Evolutionary conservation across 768 basidiomycete species (phyloP), one percentile per base, ranked within the genome.

Genomic region (Rhodosporidiobolus sp.): DNA sequence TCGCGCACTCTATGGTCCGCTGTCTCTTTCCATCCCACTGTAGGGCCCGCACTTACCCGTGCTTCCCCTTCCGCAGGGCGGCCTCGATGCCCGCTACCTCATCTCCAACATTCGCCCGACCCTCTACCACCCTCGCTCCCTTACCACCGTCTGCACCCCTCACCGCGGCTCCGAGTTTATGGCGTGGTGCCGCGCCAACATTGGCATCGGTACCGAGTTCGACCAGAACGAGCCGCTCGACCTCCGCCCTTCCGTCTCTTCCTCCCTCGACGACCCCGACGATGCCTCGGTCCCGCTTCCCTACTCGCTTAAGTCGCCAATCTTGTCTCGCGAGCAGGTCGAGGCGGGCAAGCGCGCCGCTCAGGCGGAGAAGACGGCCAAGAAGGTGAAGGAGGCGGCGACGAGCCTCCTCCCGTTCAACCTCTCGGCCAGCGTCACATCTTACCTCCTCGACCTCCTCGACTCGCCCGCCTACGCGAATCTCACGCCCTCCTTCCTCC

Each of bases 381-480:
- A 66, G 34, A 62, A 59, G 65, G 49, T 60, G 28, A 65, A 65
- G 34, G 58, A 35, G 2, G 49, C 56, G 35, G n/a, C 57, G 26
- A 3, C 26, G 22, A 46, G 38, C 16, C 43, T 67, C 32, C 72
- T 78, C 17, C 81, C 91, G 12, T 82, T 87, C 35, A 86, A 86
- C 5, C 85, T 92, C 34, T 91, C 90, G 0, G 89, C 89, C 0
- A 90, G 90, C 8, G 89, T 96, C 79, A 91, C 92, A 5, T 90
- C 90, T 3, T 87, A 94, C 74, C 84, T 99, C 45, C 86, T 98
- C 24, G 89, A 90, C 57, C 82, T 94, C 65, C 86, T 98, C 75
- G 96, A 99, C 83, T 94, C 94, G 0, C 96, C 96, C 2, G 96
- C 96, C 0, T 99, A 98, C 81, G 88, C 90, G 12, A 95, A 96